phyloP scores from a whole-genome alignment of 176 grass and related monocot genomes.

The Avena sativa region DNA sequence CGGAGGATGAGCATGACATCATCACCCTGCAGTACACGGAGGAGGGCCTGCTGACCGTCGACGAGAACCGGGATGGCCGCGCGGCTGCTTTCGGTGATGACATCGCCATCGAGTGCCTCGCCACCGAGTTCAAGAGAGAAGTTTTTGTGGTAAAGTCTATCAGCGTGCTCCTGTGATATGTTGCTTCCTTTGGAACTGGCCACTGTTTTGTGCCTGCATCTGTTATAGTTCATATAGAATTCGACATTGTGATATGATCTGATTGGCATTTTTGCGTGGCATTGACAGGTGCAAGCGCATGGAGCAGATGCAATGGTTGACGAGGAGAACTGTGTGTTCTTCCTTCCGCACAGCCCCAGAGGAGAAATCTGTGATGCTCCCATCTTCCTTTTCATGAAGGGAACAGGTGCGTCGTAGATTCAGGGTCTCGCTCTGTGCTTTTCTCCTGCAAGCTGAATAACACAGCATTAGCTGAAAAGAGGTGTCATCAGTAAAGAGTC shows the following conservation, averaged over 20 bases:
- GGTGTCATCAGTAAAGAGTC: too few species aligned
- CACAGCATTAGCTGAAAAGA: too few species aligned
- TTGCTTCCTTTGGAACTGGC: background rate
- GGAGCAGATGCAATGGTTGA: slow-evolving; percentile 96
- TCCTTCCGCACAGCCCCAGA: slow-evolving; percentile 89
- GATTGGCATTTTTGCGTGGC: background rate
- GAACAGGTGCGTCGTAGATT: slow-evolving; percentile 65
- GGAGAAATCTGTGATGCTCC: slow-evolving; percentile 76
- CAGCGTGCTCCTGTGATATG: too few species aligned
- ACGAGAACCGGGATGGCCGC: slow-evolving; percentile 80
- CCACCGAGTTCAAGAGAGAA: slow-evolving; percentile 94
- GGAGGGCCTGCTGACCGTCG: slow-evolving; percentile 81
- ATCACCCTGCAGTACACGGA: slow-evolving; percentile 97
- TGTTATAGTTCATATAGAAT: background rate
- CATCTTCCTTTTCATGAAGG: slow-evolving; percentile 99
- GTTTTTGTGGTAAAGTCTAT: slow-evolving; percentile 73
- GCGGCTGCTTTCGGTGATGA: slow-evolving; percentile 97
- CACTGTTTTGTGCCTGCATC: background rate
- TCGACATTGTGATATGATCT: slow-evolving; percentile 5
- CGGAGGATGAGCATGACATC: slow-evolving; percentile 85
- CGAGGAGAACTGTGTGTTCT: slow-evolving; percentile 93
- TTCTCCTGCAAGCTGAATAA: background rate
- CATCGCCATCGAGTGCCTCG: slow-evolving; percentile 91
- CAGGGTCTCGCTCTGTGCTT: background rate
- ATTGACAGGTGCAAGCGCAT: slow-evolving; percentile 92